These are phyloP conservation scores for Gentiana macrophylla DNA, from an alignment of 257 asterid species.

Conservation along the genomic window DNA sequence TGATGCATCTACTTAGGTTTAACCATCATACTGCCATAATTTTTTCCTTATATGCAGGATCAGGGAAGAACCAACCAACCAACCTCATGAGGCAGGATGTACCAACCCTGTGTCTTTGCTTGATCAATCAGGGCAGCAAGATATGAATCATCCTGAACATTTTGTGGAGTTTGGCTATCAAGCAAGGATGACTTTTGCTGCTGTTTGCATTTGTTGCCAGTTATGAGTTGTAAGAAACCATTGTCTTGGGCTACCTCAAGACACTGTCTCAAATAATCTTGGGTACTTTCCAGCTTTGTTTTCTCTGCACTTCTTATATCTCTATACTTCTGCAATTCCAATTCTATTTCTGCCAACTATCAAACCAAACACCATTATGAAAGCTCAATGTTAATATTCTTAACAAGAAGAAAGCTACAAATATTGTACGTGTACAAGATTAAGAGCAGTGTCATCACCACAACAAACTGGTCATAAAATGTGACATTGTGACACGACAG, in stretches of 20 bases:
- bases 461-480: no score
- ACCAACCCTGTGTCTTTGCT: constrained; percentile 58
- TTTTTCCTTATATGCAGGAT: not conserved
- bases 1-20: no score
- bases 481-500: no score
- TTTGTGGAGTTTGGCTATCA: constrained; percentile 16
- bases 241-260: constrained; percentile 63
- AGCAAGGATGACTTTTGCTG: constrained; percentile 4
- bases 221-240: constrained; percentile 54
- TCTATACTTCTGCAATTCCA: constrained; percentile 33
- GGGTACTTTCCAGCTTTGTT: constrained; percentile 29
- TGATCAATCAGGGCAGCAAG: constrained; percentile 36
- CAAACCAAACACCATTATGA: not conserved
- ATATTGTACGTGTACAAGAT: no score
- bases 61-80: constrained; percentile 16
- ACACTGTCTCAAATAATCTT: constrained; percentile 25
- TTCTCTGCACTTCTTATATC: constrained; percentile 29
- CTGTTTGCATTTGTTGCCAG: constrained; percentile 11
- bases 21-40: no score
- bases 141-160: constrained; percentile 16
- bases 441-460: no score
- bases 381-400: no score
- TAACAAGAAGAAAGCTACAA: no score
- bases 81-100: constrained; percentile 61
- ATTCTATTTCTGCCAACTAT: constrained; percentile 39